phyloP scores from a whole-genome alignment of 2,329 filamentous ascomycete genomes.

The Coniochaeta hoffmannii region DNA sequence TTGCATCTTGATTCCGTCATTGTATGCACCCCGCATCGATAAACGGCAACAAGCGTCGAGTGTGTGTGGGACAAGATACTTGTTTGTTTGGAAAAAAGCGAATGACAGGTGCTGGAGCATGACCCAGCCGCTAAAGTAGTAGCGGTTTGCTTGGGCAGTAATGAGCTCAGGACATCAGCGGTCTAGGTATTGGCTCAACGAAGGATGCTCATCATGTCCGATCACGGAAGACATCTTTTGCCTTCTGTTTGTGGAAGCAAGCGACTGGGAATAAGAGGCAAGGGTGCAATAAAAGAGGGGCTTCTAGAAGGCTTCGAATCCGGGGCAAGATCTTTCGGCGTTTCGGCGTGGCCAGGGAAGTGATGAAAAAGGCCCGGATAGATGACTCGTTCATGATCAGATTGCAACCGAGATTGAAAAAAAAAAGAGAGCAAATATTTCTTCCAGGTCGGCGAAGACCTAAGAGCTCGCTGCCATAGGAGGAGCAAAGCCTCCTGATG shows the following conservation, averaged over 20 bases:
- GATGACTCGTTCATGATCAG: neutral
- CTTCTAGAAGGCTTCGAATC: conserved; percentile 1
- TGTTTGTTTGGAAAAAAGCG: no score
- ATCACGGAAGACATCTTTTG: neutral
- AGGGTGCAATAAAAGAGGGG: neutral
- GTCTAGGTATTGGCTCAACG: no score
- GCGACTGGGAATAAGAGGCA: neutral
- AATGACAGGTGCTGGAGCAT: no score
- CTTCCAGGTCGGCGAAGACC: neutral
- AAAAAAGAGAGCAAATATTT: neutral
- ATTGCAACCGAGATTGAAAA: neutral
- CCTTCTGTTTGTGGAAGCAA: neutral
- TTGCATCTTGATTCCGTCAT: neutral
- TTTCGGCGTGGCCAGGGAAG: neutral
- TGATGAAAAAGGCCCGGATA: no score
- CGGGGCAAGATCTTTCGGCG: neutral
- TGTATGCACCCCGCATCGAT: neutral
- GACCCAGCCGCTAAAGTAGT: no score
- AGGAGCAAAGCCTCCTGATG: no score
- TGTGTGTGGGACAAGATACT: neutral
- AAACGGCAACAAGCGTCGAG: neutral
- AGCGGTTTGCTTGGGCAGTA: no score
- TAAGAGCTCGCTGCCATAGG: neutral
- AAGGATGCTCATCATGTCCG: neutral
- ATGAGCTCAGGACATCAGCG: no score